These are phyloP conservation scores for Sorghum bicolor DNA, from an alignment of 176 grass and related monocot genomes.

Conservation along the genomic window DNA sequence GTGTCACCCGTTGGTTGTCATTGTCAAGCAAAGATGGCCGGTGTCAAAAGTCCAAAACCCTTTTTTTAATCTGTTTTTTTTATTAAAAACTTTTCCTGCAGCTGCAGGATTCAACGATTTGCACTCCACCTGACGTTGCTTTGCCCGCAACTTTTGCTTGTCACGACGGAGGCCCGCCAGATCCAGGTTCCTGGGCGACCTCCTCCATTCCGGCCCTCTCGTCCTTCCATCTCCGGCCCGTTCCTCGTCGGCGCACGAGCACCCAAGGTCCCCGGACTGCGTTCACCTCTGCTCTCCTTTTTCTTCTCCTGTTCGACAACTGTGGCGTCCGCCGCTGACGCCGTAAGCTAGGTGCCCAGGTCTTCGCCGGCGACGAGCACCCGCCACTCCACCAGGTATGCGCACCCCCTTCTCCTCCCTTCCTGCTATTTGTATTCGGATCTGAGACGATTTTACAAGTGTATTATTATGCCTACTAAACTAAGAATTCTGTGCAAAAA, in stretches of 20 bases:
- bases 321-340: background rate
- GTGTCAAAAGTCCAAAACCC: background rate
- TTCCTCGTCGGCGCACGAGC: background rate
- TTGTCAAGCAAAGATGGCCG: background rate
- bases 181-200: background rate
- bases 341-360: background rate
- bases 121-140: background rate
- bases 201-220: background rate
- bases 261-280: background rate
- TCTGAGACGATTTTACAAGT: background rate
- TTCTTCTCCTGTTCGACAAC: background rate
- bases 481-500: background rate
- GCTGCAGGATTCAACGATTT: background rate
- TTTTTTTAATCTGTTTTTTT: background rate
- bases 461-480: background rate
- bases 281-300: background rate
- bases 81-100: background rate
- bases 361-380: background rate
- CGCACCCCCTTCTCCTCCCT: background rate
- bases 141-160: constrained; percentile 1
- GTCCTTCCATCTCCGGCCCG: background rate
- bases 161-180: background rate
- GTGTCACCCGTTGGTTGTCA: background rate
- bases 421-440: background rate
- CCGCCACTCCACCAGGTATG: background rate